These are phyloP conservation scores for Withania somnifera DNA, from an alignment of 305 asterid species.

Conservation along the genomic window DNA sequence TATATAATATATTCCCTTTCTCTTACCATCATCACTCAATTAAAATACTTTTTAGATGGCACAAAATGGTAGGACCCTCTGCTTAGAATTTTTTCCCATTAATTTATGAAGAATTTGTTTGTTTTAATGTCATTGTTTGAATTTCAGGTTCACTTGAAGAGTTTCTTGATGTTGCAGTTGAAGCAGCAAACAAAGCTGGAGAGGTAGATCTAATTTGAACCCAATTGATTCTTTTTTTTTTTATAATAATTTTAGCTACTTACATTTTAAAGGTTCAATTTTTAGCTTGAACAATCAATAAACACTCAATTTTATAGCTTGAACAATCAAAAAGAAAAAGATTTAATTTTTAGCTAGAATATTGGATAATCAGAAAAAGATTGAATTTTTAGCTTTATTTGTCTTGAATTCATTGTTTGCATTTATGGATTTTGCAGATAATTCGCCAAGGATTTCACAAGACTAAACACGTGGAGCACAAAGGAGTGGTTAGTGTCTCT, in stretches of 20 bases:
- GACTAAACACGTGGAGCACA: slow-evolving; percentile 80
- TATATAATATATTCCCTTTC: background rate
- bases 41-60: slow-evolving; percentile 32
- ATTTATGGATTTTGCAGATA: slow-evolving; percentile 28
- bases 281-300: background rate
- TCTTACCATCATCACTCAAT: slow-evolving; percentile 7
- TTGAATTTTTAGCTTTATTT: slow-evolving; percentile 5
- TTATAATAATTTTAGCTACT: background rate
- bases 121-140: slow-evolving; percentile 1
- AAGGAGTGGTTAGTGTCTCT: slow-evolving; percentile 50
- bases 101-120: background rate
- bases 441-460: slow-evolving; percentile 65
- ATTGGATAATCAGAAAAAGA: background rate
- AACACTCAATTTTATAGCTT: background rate
- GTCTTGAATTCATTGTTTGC: background rate
- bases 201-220: slow-evolving; percentile 31
- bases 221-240: background rate
- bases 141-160: slow-evolving; percentile 54
- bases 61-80: slow-evolving; percentile 27
- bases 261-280: background rate
- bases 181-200: slow-evolving; percentile 81
- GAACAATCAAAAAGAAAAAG: background rate
- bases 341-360: background rate
- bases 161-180: slow-evolving; percentile 63
- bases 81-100: background rate